A percentile compares a stretch with the other conserved stretches of the same genome.
phyloP scores from a whole-genome alignment of 495 filamentous ascomycete genomes.

The Xylaria flabelliformis region DNA sequence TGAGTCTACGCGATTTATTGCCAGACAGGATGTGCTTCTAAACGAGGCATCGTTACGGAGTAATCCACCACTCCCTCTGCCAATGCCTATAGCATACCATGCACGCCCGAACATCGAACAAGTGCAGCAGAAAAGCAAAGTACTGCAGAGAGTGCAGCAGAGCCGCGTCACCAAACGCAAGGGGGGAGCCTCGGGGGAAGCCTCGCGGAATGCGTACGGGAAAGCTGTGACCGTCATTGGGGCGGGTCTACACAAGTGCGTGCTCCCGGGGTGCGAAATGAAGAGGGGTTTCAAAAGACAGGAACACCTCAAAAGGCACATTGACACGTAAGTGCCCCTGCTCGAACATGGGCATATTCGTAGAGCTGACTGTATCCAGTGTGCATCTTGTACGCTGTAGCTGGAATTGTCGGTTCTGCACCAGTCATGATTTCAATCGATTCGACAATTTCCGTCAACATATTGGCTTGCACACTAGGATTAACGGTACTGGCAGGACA shows the following conservation, averaged over 20 bases:
- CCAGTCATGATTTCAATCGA: slow-evolving; percentile 37
- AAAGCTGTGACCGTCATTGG: background rate
- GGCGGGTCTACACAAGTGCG: slow-evolving; percentile 33
- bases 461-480: slow-evolving; percentile 43
- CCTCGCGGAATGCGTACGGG: background rate
- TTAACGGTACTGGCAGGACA: background rate
- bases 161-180: slow-evolving; percentile 26
- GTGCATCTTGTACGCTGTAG: background rate
- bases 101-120: background rate
- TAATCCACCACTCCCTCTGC: background rate
- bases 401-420: slow-evolving; percentile 42
- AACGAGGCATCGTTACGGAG: background rate
- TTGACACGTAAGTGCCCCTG: slow-evolving; percentile 57
- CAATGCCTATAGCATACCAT: background rate
- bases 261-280: slow-evolving; percentile 43
- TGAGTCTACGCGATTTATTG: background rate
- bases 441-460: slow-evolving; percentile 49
- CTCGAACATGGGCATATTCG: background rate
- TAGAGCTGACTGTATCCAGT: slow-evolving; percentile 4
- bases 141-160: slow-evolving; percentile 43
- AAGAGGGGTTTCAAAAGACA: slow-evolving; percentile 63
- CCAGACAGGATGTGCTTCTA: background rate
- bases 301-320: slow-evolving; percentile 71
- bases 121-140: slow-evolving; percentile 43
- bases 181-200: background rate